A percentile compares a stretch with the other conserved stretches of the same genome.
phyloP scores from a whole-genome alignment of 371 early-diverging fungal genomes.

The Mortierella sp. region DNA sequence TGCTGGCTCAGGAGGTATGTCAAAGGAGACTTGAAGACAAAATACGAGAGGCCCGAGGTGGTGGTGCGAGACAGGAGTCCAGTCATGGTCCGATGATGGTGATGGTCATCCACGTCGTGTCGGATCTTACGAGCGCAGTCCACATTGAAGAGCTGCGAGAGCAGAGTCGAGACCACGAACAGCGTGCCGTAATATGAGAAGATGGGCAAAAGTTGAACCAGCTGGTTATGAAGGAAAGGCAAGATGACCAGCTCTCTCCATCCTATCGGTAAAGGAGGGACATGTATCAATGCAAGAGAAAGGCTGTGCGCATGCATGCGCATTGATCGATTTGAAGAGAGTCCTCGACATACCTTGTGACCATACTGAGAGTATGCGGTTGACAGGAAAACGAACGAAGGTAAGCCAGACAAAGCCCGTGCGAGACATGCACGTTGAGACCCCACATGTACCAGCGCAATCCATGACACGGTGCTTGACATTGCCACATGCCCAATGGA shows the following conservation, averaged over 20 bases:
- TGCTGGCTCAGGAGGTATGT: constrained; percentile 35
- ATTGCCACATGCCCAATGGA: neutral
- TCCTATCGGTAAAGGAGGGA: constrained; percentile 4
- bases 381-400: constrained; percentile 17
- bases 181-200: constrained; percentile 39
- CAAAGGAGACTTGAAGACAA: constrained; percentile 49
- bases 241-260: constrained; percentile 17
- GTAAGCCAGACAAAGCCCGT: constrained; percentile 41
- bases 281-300: no score
- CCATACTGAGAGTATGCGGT: constrained; percentile 16
- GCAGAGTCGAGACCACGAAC: constrained; percentile 33
- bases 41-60: constrained; percentile 41
- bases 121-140: constrained; percentile 15
- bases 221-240: constrained; percentile 23
- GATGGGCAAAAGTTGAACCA: constrained; percentile 41
- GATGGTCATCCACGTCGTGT: constrained; percentile 3
- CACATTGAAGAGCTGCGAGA: constrained; percentile 43
- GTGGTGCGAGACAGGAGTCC: constrained; percentile 36
- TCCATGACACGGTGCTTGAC: constrained; percentile 24
- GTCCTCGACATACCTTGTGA: constrained; percentile 7
- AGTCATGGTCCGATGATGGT: constrained; percentile 6
- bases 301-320: no score
- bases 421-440: constrained; percentile 17
- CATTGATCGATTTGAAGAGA: neutral
- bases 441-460: constrained; percentile 14